phyloP scores from a whole-genome alignment of 208 protist species.

The Leishmania braziliensis region DNA sequence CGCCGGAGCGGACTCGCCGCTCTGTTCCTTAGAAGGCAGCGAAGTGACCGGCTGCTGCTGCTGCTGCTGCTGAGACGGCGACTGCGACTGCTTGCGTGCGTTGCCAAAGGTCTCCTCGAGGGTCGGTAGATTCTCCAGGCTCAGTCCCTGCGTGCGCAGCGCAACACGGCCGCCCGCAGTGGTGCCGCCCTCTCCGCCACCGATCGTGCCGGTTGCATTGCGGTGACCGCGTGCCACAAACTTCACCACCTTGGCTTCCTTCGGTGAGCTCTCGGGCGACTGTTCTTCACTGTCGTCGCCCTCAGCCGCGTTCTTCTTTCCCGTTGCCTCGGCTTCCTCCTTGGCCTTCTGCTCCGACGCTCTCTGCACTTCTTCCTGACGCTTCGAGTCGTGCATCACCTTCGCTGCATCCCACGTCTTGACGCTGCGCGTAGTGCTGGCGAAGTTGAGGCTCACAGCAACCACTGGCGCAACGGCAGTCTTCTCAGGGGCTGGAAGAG shows the following conservation, averaged over 20 bases:
- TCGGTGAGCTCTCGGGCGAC: constrained; percentile 12
- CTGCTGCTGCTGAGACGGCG: neutral
- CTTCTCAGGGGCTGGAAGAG: constrained; percentile 13
- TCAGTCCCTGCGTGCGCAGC: constrained; percentile 26
- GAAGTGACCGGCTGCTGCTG: neutral
- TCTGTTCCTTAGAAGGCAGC: constrained; percentile 6
- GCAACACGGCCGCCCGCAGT: neutral
- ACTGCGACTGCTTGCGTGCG: constrained; percentile 29
- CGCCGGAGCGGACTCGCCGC: constrained; percentile 2
- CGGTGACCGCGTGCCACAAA: constrained; percentile 75
- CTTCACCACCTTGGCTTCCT: constrained; percentile 50
- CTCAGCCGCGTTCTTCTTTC: neutral
- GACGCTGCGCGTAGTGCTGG: constrained; percentile 30
- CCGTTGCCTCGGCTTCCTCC: constrained; percentile 19
- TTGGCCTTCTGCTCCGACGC: constrained; percentile 26
- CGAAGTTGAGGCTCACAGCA: constrained; percentile 21
- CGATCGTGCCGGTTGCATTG: constrained; percentile 59
- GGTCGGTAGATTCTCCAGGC: constrained; percentile 58
- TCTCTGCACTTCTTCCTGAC: constrained; percentile 15
- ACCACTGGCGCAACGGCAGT: constrained; percentile 13
- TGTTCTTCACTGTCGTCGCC: neutral
- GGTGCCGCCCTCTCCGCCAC: constrained; percentile 7
- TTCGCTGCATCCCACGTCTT: constrained; percentile 67
- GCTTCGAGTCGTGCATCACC: constrained; percentile 20
- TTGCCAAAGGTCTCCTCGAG: constrained; percentile 59